phyloP scores from a whole-genome alignment of 2,329 filamentous ascomycete species.

The Clathrospora elynae region DNA sequence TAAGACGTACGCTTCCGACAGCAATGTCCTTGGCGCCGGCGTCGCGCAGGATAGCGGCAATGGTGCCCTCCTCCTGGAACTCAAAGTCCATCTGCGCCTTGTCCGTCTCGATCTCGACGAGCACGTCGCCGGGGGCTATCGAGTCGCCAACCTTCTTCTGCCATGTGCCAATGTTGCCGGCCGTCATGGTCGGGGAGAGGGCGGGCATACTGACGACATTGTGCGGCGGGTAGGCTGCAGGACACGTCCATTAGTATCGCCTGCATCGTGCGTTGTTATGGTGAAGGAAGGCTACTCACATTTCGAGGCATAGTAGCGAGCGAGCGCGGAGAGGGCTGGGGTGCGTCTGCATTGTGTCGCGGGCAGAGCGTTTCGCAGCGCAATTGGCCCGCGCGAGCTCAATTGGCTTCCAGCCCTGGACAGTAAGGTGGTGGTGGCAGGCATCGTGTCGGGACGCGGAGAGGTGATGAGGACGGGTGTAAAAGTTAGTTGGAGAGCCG shows the following conservation, averaged over 20 bases:
- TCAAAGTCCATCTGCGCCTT: constrained; percentile 99
- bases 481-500: no score
- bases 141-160: constrained; percentile 94
- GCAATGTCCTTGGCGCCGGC: constrained; percentile 91
- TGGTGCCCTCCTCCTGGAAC: constrained; percentile 95
- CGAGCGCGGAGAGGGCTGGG: constrained; percentile 64
- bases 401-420: constrained; percentile 53
- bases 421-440: constrained; percentile 55
- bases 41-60: constrained; percentile 93
- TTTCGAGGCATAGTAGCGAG: constrained; percentile 72
- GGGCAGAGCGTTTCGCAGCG: constrained; percentile 54
- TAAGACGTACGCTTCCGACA: constrained; percentile 82
- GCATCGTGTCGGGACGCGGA: constrained; percentile 58
- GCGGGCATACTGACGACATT: constrained; percentile 97
- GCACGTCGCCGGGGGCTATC: constrained; percentile 87
- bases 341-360: constrained; percentile 50
- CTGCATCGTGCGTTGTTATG: constrained; percentile 5
- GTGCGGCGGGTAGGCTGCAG: constrained; percentile 88
- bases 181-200: constrained; percentile 95
- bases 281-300: constrained; percentile 58
- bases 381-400: constrained; percentile 47
- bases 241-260: constrained; percentile 41
- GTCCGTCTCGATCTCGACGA: constrained; percentile 98
- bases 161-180: constrained; percentile 95
- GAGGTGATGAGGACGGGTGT: no score